Percentiles rank a stretch among this genome's conserved stretches.
Conservation (phyloP, 2,329 filamentous ascomycete species). For the Rhynchosporium graminicola region DNA sequence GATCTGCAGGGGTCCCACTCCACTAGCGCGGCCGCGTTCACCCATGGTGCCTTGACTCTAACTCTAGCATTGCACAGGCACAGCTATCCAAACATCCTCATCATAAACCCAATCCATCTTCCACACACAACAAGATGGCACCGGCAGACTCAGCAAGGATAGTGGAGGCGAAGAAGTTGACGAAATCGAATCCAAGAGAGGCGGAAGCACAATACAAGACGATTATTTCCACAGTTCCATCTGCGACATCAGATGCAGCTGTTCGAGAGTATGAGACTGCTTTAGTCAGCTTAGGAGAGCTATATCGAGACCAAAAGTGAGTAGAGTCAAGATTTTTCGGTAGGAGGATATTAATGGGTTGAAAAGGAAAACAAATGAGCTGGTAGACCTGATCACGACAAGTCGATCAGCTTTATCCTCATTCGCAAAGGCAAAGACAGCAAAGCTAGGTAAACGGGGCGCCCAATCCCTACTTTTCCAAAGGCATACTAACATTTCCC, state of each 20-base stretch:
- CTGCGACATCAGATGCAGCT: constrained; percentile 78
- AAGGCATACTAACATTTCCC: constrained; percentile 15
- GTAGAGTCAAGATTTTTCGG: constrained; percentile 35
- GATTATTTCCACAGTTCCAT: constrained; percentile 81
- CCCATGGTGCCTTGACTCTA: constrained; percentile 25
- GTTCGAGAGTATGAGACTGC: constrained; percentile 90
- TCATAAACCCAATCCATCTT: constrained; percentile 29
- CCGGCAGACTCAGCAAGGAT: constrained; percentile 65
- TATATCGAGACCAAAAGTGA: constrained; percentile 87
- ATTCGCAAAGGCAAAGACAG: constrained; percentile 98
- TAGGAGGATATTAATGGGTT: constrained; percentile 36
- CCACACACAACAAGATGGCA: constrained; percentile 49
- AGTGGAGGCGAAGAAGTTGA: constrained; percentile 84
- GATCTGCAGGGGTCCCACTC: constrained; percentile 28
- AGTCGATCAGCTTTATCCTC: constrained; percentile 90
- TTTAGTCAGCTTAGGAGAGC: constrained; percentile 83
- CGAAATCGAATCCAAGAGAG: constrained; percentile 77
- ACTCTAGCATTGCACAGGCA: constrained; percentile 23
- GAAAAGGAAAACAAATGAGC: constrained; percentile 72
- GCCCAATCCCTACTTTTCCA: not conserved
- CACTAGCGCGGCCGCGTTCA: constrained; percentile 8
- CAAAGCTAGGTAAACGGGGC: constrained; percentile 78
- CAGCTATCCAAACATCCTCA: constrained; percentile 24
- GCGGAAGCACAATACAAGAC: constrained; percentile 88
- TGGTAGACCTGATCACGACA: constrained; percentile 86